Base-by-base conservation (phyloP, 108 stramenopile species). In the Thalassiosira profunda region DNA sequence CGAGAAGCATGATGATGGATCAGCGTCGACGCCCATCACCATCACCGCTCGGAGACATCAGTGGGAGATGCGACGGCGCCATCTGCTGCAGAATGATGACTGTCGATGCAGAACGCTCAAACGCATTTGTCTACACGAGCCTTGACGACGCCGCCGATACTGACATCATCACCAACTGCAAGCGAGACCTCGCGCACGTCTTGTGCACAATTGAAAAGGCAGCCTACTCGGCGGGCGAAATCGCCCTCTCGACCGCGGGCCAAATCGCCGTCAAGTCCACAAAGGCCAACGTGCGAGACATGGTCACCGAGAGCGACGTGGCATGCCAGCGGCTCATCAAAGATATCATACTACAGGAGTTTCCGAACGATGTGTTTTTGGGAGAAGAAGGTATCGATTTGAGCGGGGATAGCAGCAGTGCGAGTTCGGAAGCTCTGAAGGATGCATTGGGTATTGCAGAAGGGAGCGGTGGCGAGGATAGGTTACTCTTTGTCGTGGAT, bases 331-430 rank as follows among this genome's bases (percentile, higher is more conserved):
- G 4, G 29, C 36, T 71, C 35, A 86, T 86, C 52, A 63, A 58
- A 31, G 79, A 74, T 14, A 71, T 65, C n/a, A 47, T 93, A 11
- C 11, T 47, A 38, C 33, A 46, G 15, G 48, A 74, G 18, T 90
- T 86, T 71, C 87, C 88, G 0, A 55, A 72, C 44, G 88, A 89
- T 58, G 60, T 51, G 38, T 93, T 93, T 72, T 45, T 89, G 46
- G 88, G 91, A 33, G 91, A 93, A 58, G 91, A 93, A 59, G 81
- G 82, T 59, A 83, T 89, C 2, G 82, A 72, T 63, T 70, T 70
- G 42, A 71, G 75, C 33, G 38, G 34, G 7, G 72, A 74, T 23
- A 71, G 80, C 12, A 82, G 78, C 28, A 72, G 58, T 9, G 80
- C 81, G 10, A 87, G 83, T 56, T 53, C 85, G 9, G 74, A 71